Evolutionary conservation across 768 basidiomycete genomes (phyloP).

Genomic region (Suillus alpinus): DNA sequence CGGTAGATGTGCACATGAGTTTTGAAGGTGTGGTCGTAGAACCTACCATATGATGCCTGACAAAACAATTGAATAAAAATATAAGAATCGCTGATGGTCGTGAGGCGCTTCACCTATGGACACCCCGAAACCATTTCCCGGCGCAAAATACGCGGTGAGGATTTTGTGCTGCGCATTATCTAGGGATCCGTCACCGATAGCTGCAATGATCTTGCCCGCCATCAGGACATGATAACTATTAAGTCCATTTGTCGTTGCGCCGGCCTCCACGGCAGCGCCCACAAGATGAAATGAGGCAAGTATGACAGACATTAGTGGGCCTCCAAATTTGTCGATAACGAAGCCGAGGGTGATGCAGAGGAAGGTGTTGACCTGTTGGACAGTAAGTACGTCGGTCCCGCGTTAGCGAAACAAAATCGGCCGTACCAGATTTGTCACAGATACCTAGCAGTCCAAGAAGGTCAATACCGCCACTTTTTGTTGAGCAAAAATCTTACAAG

Average conservation of each 20-base stretch:
- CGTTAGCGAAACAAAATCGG: not conserved
- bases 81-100: not conserved
- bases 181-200: conserved; percentile 38
- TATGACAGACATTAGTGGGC: conserved; percentile 35
- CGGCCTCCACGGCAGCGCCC: conserved; percentile 36
- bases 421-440: conserved; percentile 36
- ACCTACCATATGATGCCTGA: conserved; percentile 34
- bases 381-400: not conserved
- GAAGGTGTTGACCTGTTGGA: conserved; percentile 38
- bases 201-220: conserved; percentile 38
- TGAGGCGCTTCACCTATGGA: conserved; percentile 27
- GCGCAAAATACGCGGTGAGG: conserved; percentile 43
- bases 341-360: conserved; percentile 39
- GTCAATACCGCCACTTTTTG: not conserved
- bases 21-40: not conserved
- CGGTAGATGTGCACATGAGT: not conserved
- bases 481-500: conserved; percentile 22
- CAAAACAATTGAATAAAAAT: not conserved
- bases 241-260: conserved; percentile 35
- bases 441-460: conserved; percentile 21
- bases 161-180: conserved; percentile 44
- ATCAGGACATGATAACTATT: conserved; percentile 39
- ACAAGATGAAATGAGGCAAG: conserved; percentile 37
- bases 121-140: conserved; percentile 40
- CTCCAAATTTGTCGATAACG: conserved; percentile 41